Base-by-base conservation (phyloP, 345 rosid species). In the Gossypium raimondii region DNA sequence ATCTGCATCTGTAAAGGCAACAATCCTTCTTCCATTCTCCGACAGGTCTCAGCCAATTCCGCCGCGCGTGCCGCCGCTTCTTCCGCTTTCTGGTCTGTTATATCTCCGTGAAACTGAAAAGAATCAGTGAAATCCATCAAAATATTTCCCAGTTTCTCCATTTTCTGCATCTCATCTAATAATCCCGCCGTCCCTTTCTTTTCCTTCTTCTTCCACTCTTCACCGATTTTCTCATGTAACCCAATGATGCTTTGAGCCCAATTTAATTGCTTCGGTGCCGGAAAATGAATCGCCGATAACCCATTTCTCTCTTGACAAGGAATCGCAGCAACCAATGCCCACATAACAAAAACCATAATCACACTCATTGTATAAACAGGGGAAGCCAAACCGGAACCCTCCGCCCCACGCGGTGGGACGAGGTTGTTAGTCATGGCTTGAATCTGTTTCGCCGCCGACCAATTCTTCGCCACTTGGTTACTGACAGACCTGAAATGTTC, bases 161-260 rank as follows among this genome's bases (percentile, higher is more conserved):
- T 79, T 87, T 79, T 87, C 81, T 89, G 92, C 89, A 89, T 84
- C 83, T 93, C 99, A 43, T 87, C 97, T 58, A 89, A 82, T 80
- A 96, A 77, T 10, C 98, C 98, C 0, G 87, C 86, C 0, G 90
- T 78, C 56, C 93, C 97, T 74, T 88, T 92, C 87, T 96, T 96
- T 85, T 96, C 99, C 81, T 93, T 93, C 92, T 78, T 89, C 89
- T 90, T 96, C 98, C 97, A 96, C 67, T 96, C 99, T 50, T 93
- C 99, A 8, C 89, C 90, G 12, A 96, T 93, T 85, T 87, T 96
- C 76, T 96, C 98, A 47, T 88, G 92, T 11, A 96, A 75, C 43
- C 79, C 87, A 5, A 81, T 84, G 76, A 96, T 77, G 78, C 91
- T 77, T 17, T 90, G 94, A 0, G 98, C 97, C 97, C 99, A 95